Conservation (phyloP, 164 flowering plant genomes). For the Euptelea pleiosperma region DNA sequence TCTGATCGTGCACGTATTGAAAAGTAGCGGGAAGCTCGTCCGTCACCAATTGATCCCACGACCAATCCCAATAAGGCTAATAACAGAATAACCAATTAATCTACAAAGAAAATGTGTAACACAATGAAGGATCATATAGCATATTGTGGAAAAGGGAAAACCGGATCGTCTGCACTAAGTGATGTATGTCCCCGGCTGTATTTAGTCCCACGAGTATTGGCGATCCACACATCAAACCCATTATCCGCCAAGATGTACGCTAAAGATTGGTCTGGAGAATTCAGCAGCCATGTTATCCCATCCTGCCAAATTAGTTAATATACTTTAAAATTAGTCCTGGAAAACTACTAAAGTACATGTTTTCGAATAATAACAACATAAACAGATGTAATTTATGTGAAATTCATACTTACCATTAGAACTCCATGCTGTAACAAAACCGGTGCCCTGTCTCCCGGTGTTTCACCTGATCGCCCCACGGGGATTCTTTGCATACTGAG, state of each 20-base stretch:
- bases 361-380: neutral
- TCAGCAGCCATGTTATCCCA: constrained; percentile 63
- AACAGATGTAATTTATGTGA: neutral
- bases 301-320: constrained; percentile 69
- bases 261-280: constrained; percentile 50
- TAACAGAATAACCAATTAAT: neutral
- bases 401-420: constrained; percentile 43
- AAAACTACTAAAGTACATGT: too few species aligned
- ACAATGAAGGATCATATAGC: neutral
- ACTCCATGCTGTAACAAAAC: constrained; percentile 77
- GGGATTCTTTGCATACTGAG: constrained; percentile 77
- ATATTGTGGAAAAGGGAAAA: constrained; percentile 13
- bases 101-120: neutral
- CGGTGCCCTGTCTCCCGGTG: constrained; percentile 34
- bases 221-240: constrained; percentile 79
- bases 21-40: constrained; percentile 67
- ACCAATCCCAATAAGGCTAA: constrained; percentile 88
- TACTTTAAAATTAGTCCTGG: too few species aligned
- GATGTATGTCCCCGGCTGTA: constrained; percentile 59
- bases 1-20: constrained; percentile 46
- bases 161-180: constrained; percentile 44
- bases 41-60: constrained; percentile 80
- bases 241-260: constrained; percentile 68
- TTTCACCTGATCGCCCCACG: constrained; percentile 24
- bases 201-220: constrained; percentile 68